Evolutionary conservation across 139 green algal genomes (phyloP), one percentile per base, ranked within the genome.

Genomic region (Picochlorum sp.): DNA sequence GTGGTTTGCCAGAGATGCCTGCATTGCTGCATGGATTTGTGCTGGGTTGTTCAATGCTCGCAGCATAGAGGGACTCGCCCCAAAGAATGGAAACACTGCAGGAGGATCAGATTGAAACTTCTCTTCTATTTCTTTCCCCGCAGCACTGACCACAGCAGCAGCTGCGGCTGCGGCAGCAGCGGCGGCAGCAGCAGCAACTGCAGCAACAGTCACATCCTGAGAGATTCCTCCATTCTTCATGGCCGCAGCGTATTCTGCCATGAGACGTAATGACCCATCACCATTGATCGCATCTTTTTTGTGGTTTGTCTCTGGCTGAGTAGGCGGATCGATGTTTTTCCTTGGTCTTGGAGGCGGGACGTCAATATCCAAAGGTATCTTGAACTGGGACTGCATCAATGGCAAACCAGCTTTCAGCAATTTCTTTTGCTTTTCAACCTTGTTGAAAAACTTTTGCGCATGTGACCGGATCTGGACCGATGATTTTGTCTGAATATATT

Each of bases 381-480:
- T 58, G 52, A 50, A 65, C 18, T 20, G 38, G 41, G 23, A 41
- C 46, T 64, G 78, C 56, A 38, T 41, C 49, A 65, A 50, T 66
- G 70, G 64, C 18, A 67, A 59, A 63, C 82, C 77, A 45, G 64
- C 49, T 60, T 77, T 32, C 16, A 54, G 7, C 47, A 54, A 20
- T 21, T 26, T 6, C n/a, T 54, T 54, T 21, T 54, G 47, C 64
- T 82, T 78, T 28, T 90, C 80, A 3, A 94, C 28, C 62, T 95
- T 95, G 65, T 66, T 67, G 50, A 96, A 95, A 54, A 92, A 95
- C 74, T 96, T 96, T 56, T 98, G 92, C 0, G 92, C 92, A 61
- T 98, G 92, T 21, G 80, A 92, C 6, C 92, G 80, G 49, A 98
- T 97, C 61, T 98, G 92, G 26, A 98, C 85, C 3, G 92, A 82